These are phyloP conservation scores for Leishmania major DNA, from an alignment of 208 protist species.

Conservation along the genomic window DNA sequence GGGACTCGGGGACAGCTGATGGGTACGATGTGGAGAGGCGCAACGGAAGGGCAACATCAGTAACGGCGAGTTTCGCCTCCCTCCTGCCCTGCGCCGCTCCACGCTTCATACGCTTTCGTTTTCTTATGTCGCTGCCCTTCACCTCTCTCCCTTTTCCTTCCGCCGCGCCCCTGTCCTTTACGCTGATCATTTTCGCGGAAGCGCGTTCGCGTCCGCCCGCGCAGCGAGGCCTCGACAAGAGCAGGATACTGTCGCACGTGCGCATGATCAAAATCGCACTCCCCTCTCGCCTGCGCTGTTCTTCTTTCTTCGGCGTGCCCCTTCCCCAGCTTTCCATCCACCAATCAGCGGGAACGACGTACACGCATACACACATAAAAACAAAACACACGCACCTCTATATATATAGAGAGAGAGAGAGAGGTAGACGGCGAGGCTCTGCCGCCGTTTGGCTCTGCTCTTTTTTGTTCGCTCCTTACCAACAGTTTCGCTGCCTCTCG, in stretches of 20 bases:
- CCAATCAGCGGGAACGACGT: background rate
- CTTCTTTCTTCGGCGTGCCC: background rate
- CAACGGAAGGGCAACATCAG: background rate
- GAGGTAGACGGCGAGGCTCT: background rate
- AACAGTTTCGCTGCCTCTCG: background rate
- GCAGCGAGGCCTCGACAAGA: background rate
- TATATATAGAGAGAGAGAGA: background rate
- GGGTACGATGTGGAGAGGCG: background rate
- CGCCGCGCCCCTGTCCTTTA: background rate
- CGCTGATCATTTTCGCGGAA: background rate
- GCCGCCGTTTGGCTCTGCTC: background rate
- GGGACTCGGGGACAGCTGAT: background rate
- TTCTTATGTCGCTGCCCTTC: background rate
- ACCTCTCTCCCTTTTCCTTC: background rate
- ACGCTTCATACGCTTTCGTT: background rate
- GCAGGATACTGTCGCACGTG: background rate
- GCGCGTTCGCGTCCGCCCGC: background rate
- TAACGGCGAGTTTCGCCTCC: background rate
- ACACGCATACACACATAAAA: background rate
- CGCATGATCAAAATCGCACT: background rate
- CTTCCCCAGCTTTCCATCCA: background rate
- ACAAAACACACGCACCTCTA: background rate
- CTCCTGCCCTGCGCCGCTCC: background rate
- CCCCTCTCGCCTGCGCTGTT: background rate
- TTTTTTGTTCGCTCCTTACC: background rate